phyloP scores from a whole-genome alignment of 371 early-diverging fungal genomes.

The Circinella minor region DNA sequence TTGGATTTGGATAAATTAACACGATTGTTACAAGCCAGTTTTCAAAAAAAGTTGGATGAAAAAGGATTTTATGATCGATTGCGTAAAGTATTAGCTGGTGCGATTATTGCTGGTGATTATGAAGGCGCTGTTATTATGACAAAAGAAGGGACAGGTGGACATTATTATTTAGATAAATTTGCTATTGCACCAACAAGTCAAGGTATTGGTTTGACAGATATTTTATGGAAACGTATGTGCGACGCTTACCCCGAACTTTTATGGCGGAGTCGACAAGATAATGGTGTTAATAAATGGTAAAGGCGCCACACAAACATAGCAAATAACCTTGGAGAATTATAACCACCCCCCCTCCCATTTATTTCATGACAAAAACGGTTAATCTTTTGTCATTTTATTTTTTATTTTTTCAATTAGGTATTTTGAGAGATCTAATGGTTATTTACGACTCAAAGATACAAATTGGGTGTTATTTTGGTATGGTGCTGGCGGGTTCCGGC shows the following conservation, averaged over 20 bases:
- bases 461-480: conserved; percentile 85
- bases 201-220: conserved; percentile 93
- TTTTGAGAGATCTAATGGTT: conserved; percentile 87
- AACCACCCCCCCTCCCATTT: background rate
- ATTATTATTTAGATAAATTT: conserved; percentile 90
- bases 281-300: conserved; percentile 92
- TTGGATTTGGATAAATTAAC: conserved; percentile 62
- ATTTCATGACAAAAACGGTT: background rate
- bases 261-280: conserved; percentile 89
- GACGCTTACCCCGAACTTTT: conserved; percentile 73
- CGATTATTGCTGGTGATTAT: conserved; percentile 91
- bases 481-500: conserved; percentile 55
- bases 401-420: conserved; percentile 55
- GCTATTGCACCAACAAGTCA: conserved; percentile 86
- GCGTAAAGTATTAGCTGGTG: conserved; percentile 50
- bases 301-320: background rate
- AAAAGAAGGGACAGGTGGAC: conserved; percentile 22
- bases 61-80: conserved; percentile 70
- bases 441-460: conserved; percentile 60
- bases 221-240: conserved; percentile 84
- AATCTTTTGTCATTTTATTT: background rate
- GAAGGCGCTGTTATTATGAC: conserved; percentile 55
- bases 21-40: conserved; percentile 77
- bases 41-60: conserved; percentile 67
- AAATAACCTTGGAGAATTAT: background rate